Conservation (phyloP, 1,139 yeast genomes). For the Petasospora fabianii region DNA sequence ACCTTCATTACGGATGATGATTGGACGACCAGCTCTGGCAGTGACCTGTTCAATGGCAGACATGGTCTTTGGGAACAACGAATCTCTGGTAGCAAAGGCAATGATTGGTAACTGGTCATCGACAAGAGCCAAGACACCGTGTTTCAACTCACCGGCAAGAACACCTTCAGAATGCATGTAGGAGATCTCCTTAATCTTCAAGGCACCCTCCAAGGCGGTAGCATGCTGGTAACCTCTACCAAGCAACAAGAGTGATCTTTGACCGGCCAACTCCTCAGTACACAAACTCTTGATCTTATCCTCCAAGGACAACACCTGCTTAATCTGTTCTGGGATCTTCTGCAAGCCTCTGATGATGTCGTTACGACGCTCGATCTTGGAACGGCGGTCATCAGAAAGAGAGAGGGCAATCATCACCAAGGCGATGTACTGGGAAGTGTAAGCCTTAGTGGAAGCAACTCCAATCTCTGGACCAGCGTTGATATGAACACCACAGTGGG, state of each 20-base stretch:
- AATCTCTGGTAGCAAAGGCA: constrained; percentile 96
- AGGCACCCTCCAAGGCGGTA: constrained; percentile 96
- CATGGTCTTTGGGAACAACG: constrained; percentile 93
- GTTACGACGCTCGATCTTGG: constrained; percentile 68
- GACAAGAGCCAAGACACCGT: constrained; percentile 95
- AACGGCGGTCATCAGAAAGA: constrained; percentile 85
- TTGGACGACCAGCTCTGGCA: constrained; percentile 97
- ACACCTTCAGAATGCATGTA: constrained; percentile 99
- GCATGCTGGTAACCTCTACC: constrained; percentile 99
- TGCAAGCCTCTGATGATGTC: constrained; percentile 87
- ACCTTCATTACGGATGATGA: constrained; percentile 87
- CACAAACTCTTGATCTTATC: constrained; percentile 73
- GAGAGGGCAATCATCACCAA: constrained; percentile 95
- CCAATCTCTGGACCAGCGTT: constrained; percentile 99
- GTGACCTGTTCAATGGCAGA: constrained; percentile 96
- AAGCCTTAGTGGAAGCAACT: constrained; percentile 99
- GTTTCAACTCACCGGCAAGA: constrained; percentile 97
- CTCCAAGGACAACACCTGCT: constrained; percentile 70
- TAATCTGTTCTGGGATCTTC: constrained; percentile 82
- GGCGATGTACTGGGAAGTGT: constrained; percentile 97
- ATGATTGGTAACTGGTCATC: constrained; percentile 92
- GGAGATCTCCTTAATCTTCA: constrained; percentile 96
- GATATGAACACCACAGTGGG: constrained; percentile 99
- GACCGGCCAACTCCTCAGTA: constrained; percentile 64
- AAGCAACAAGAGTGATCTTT: constrained; percentile 81